Evolutionary conservation across 2,329 filamentous ascomycete genomes (phyloP), one percentile per base, ranked within the genome.

Genomic region (Fusarium pseudocircinatum): DNA sequence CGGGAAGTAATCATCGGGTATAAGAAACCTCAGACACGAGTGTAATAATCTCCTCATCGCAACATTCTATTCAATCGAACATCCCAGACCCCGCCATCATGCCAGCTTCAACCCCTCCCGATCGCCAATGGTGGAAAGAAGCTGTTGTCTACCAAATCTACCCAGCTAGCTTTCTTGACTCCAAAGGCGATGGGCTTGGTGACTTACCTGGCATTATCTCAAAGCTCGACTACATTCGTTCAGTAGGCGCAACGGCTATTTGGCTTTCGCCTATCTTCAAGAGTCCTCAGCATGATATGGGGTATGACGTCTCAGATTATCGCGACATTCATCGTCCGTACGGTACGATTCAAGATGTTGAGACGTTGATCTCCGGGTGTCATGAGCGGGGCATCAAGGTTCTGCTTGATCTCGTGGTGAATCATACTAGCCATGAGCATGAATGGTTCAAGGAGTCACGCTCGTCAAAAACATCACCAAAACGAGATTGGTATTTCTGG

Each of bases 281-380:
- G 28, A 77, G 74, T 37, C 89, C 89, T 0, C 86, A 89, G 67
- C 79, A 86, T 46, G 90, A 92, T 61, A 90, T 91, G 88, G 90
- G 90, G 6, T 92, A 92, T 76, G 90, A 92, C 74, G 87, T 92
- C 44, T 85, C 86, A 1, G 86, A 93, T 77, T 93, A 93, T 67
- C 65, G 75, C 7, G 72, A 75, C 32, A 79, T 79, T 9, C 70
- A 79, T 20, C 53, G 43, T 2, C 87, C 86, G 10, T 94, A 93
- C 72, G 92, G 92, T 4, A 91, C 89, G 2, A 81, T 94, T 22
- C 82, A 84, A 60, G 91, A 94, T 78, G 88, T 93, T 47, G 89
- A 93, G 42, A 78, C 82, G 1, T 79, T 94, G 42, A 90, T 93
- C 54, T 75, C 85, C 22, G 87, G 87, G 2, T 87, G 88, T 58